Percentiles rank a stretch among this genome's conserved stretches.
These are phyloP conservation scores for Henckelia pumila DNA, from an alignment of 257 asterid species.

Conservation along the genomic window DNA sequence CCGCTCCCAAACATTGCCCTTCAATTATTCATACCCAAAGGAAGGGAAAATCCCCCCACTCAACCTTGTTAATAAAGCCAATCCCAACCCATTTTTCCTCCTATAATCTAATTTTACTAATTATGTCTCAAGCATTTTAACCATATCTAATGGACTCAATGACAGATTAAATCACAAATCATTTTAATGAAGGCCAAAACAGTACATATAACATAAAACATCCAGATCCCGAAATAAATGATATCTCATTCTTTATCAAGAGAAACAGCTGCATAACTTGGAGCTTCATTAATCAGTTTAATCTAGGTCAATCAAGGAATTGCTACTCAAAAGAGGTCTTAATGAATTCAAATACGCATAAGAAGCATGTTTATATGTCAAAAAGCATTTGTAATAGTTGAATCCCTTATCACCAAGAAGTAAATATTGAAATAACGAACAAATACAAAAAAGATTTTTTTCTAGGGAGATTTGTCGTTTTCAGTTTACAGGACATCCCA, in stretches of 20 bases:
- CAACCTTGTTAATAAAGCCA: constrained; percentile 97
- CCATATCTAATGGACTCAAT: constrained; percentile 22
- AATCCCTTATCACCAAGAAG: background rate
- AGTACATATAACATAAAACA: background rate
- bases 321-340: too few relatives aligned
- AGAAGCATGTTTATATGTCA: background rate
- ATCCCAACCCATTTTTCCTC: constrained; percentile 74
- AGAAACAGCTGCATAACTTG: background rate
- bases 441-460: too few relatives aligned
- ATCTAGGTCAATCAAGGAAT: background rate
- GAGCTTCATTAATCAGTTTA: background rate
- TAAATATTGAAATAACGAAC: background rate
- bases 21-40: constrained; percentile 84
- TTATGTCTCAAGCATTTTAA: constrained; percentile 28
- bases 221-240: background rate
- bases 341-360: too few relatives aligned
- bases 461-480: background rate
- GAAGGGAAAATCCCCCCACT: constrained; percentile 74
- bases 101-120: constrained; percentile 51
- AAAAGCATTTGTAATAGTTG: background rate
- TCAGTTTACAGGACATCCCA: background rate
- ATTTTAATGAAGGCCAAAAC: background rate
- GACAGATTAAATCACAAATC: constrained; percentile 3
- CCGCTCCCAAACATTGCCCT: constrained; percentile 99
- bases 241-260: background rate